Conservation (phyloP, 2,329 filamentous ascomycete species). For the Colletotrichum viniferum region DNA sequence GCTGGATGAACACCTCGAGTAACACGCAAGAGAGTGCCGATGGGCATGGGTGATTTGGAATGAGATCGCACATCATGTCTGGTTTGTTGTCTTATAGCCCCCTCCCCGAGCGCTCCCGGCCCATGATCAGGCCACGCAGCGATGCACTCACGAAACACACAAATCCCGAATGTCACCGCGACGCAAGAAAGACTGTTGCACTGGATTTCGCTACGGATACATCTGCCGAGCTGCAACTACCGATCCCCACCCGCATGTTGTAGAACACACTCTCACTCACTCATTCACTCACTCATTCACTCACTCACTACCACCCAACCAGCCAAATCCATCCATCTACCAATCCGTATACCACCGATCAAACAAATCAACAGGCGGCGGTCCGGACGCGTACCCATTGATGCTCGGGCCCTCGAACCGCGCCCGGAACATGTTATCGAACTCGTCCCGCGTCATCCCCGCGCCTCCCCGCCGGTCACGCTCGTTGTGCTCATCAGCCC, state of each 20-base stretch:
- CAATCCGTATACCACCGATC: not conserved
- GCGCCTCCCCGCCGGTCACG: not conserved
- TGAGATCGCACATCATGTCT: not conserved
- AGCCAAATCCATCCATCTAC: not conserved
- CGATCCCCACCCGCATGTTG: not conserved
- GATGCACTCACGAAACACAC: not conserved
- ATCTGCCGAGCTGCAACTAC: not conserved
- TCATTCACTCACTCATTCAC: not conserved
- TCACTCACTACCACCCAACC: not conserved
- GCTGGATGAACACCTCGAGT: not conserved
- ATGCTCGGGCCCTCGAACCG: not conserved
- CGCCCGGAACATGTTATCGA: not conserved
- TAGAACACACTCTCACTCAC: not conserved
- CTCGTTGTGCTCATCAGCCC: not conserved
- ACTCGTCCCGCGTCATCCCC: slow-evolving; percentile 2
- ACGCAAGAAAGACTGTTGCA: not conserved
- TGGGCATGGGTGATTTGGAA: not conserved
- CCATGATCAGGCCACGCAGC: not conserved
- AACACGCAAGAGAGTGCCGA: not conserved
- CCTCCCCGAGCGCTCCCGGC: not conserved
- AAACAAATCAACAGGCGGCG: not conserved
- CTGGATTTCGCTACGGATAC: not conserved
- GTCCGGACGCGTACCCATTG: not conserved
- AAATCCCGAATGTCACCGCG: not conserved
- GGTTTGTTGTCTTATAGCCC: not conserved